Percentiles rank a stretch among this genome's conserved stretches.
phyloP scores from a whole-genome alignment of 306 rosid species.

The Crataegus laevigata region DNA sequence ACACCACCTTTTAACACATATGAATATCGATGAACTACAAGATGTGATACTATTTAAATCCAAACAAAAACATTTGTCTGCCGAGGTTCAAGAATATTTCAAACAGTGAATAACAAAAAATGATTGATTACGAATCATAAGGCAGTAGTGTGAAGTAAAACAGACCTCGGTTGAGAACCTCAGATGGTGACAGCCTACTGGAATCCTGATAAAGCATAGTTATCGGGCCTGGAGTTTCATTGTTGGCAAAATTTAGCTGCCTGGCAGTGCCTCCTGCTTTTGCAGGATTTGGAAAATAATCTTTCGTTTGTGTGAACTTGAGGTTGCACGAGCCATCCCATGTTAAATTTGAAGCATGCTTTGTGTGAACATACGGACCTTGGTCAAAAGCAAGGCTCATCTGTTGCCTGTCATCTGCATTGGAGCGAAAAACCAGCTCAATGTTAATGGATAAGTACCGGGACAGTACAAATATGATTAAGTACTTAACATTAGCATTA shows the following conservation, averaged over 20 bases:
- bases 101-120: background rate
- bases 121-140: background rate
- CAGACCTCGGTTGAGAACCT: slow-evolving; percentile 47
- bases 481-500: background rate
- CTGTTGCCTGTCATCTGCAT: slow-evolving; percentile 52
- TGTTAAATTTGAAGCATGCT: slow-evolving; percentile 29
- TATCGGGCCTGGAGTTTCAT: slow-evolving; percentile 23
- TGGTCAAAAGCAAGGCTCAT: slow-evolving; percentile 28
- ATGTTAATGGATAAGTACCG: background rate
- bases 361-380: slow-evolving; percentile 29
- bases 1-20: background rate
- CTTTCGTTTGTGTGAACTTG: slow-evolving; percentile 47
- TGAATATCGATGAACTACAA: background rate
- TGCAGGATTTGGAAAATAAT: slow-evolving; percentile 41
- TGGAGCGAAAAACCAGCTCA: background rate
- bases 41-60: background rate
- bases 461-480: background rate
- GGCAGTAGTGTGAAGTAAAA: background rate
- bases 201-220: slow-evolving; percentile 37
- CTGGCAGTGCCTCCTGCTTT: slow-evolving; percentile 25
- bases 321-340: slow-evolving; percentile 38
- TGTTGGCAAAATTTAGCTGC: slow-evolving; percentile 15
- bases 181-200: slow-evolving; percentile 29
- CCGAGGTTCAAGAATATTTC: background rate
- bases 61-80: background rate